Evolutionary conservation across 176 grass and related monocot genomes (phyloP), one percentile per base, ranked within the genome.

Genomic region (Triticum urartu): DNA sequence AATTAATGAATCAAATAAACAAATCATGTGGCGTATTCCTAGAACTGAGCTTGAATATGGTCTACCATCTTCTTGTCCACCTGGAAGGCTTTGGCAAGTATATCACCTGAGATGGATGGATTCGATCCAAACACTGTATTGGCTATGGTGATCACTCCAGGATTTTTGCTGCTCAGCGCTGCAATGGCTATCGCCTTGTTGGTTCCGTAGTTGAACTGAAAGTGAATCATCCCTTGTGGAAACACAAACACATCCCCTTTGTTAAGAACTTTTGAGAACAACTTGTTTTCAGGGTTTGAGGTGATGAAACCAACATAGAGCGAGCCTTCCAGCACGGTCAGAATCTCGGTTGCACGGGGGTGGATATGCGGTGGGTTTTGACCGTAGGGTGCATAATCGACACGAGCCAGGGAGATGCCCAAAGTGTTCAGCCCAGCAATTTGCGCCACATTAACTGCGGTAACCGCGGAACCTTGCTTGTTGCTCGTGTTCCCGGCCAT

Each of bases 321-420:
- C 21, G 69, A 72, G 69, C 69, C 69, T 6, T 72, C 69, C 21
- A 72, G 11, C 69, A 72, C 69, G 1, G 38, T 72, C 11, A 72
- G 38, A 38, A 72, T 72, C 21, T 72, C 69, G 1, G 21, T 72
- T 21, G 69, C 69, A n/a, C 69, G 69, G 11, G 69, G 69, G 69
- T 72, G 69, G 21, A 72, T 72, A 39, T 72, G 69, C 2, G 69
- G 69, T n/a, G 69, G 69, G 38, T 72, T 72, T n/a, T 72, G 69
- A 11, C 69, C 69, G 2, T 43, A 22, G 69, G 69, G 69, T 11
- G 69, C 21, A 12, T 72, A 72, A 39, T 72, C 38, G 11, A 72
- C 38, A n/a, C 69, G 69, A 6, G 69, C 38, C 0, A 72, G 38
- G 38, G 38, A 72, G 36, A 72, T 1, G 38, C 69, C 69, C 2